These are phyloP conservation scores for Mycena citricolor DNA, from an alignment of 1,284 basidiomycete genomes.

Conservation along the genomic window DNA sequence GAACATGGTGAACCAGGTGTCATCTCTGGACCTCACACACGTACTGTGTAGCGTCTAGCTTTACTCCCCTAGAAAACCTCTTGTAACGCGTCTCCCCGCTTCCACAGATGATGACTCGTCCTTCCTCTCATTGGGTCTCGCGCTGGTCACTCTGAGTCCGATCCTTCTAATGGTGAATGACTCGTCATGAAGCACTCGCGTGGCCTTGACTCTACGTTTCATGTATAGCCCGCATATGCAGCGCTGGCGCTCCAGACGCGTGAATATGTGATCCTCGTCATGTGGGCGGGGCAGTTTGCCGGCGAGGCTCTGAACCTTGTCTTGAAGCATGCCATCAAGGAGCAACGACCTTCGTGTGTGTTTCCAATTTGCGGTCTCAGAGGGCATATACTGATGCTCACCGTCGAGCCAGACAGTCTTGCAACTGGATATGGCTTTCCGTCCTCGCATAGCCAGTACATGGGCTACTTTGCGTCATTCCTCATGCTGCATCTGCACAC, in stretches of 20 bases:
- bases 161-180: constrained; percentile 68
- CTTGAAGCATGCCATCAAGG: constrained; percentile 67
- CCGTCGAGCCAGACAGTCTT: constrained; percentile 43
- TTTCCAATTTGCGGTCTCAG: constrained; percentile 15
- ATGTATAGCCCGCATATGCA: constrained; percentile 70
- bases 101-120: constrained; percentile 66
- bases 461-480: constrained; percentile 84
- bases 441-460: constrained; percentile 86
- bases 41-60: constrained; percentile 50
- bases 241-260: constrained; percentile 74
- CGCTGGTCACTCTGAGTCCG: constrained; percentile 72
- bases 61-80: constrained; percentile 1
- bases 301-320: constrained; percentile 74
- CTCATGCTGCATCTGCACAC: constrained; percentile 71
- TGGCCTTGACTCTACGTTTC: constrained; percentile 5
- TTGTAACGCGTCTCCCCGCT: constrained; percentile 3
- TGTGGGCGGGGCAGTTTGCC: constrained; percentile 78
- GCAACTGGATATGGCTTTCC: constrained; percentile 85
- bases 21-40: constrained; percentile 63
- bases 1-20: constrained; percentile 1
- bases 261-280: constrained; percentile 75
- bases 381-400: constrained; percentile 41
- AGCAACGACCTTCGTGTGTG: constrained; percentile 69
- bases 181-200: constrained; percentile 18
- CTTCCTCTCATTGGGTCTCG: constrained; percentile 57